Conservation (phyloP, 176 grass and related monocot genomes). For the Oryza officinalis region DNA sequence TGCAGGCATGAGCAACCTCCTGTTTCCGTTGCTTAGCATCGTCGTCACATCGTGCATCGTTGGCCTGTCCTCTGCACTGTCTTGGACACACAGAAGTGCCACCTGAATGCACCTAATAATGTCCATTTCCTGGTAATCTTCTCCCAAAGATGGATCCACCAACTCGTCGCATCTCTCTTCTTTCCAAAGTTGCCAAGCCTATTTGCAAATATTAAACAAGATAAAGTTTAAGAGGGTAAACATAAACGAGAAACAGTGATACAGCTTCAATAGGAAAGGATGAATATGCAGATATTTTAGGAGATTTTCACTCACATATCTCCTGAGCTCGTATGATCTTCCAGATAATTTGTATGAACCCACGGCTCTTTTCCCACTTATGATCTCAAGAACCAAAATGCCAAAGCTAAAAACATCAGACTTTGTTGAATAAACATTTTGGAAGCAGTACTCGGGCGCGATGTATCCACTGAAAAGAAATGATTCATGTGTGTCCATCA, state of each 20-base stretch:
- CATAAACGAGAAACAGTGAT: background rate
- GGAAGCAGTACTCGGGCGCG: conserved; percentile 46
- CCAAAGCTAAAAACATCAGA: conserved; percentile 58
- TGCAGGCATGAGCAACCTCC: background rate
- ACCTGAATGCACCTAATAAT: conserved; percentile 9
- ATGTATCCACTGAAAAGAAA: conserved; percentile 50
- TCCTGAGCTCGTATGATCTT: conserved; percentile 34
- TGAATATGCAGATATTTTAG: background rate
- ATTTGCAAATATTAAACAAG: background rate
- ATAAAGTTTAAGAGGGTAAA: background rate
- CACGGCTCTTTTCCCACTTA: conserved; percentile 29
- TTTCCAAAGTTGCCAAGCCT: conserved; percentile 28
- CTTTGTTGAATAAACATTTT: conserved; percentile 42
- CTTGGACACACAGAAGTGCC: background rate
- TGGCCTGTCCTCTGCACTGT: conserved; percentile 1
- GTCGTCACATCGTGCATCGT: background rate
- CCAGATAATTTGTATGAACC: conserved; percentile 12
- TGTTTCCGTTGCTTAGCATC: conserved; percentile 2
- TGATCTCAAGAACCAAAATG: conserved; percentile 50
- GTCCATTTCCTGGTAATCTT: conserved; percentile 24
- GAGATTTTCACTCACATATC: conserved; percentile 15
- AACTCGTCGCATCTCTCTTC: conserved; percentile 12
- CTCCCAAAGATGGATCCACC: background rate
- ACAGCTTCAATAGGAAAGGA: background rate
- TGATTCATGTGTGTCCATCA: background rate